Conservation (phyloP, 2,329 filamentous ascomycete species). For the Macrophomina pseudophaseolina region DNA sequence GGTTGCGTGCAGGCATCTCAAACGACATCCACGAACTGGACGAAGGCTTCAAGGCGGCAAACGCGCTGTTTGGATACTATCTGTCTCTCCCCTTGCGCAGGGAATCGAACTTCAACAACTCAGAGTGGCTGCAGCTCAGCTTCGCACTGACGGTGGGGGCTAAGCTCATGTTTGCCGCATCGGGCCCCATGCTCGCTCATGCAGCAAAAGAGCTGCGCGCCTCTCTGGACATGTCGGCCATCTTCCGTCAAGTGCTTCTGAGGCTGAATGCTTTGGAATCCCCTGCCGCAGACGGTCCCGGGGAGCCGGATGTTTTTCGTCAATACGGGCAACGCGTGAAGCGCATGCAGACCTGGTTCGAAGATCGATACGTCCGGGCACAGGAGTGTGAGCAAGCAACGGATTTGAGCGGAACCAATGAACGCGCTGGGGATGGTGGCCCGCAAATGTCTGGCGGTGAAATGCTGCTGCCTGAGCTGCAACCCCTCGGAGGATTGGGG, state of each 20-base stretch:
- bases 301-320: constrained; percentile 36
- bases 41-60: not conserved
- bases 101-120: constrained; percentile 46
- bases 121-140: constrained; percentile 48
- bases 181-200: constrained; percentile 33
- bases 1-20: not conserved
- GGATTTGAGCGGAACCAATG: not conserved
- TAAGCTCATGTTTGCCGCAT: constrained; percentile 39
- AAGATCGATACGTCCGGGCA: constrained; percentile 20
- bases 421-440: not conserved
- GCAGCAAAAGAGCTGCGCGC: constrained; percentile 36
- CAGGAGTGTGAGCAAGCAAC: not conserved
- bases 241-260: constrained; percentile 25
- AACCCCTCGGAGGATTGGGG: not conserved
- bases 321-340: constrained; percentile 35
- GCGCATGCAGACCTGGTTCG: constrained; percentile 40
- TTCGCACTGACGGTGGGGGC: constrained; percentile 35
- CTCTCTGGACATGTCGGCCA: constrained; percentile 36
- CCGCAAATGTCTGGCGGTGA: not conserved
- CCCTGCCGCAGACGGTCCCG: constrained; percentile 33
- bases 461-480: constrained; percentile 2
- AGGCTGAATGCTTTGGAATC: constrained; percentile 37
- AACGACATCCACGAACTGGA: not conserved
- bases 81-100: constrained; percentile 42
- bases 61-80: constrained; percentile 35